A percentile compares a stretch with the other conserved stretches of the same genome.
phyloP scores from a whole-genome alignment of 768 basidiomycete genomes.

The Russula ochroleuca region DNA sequence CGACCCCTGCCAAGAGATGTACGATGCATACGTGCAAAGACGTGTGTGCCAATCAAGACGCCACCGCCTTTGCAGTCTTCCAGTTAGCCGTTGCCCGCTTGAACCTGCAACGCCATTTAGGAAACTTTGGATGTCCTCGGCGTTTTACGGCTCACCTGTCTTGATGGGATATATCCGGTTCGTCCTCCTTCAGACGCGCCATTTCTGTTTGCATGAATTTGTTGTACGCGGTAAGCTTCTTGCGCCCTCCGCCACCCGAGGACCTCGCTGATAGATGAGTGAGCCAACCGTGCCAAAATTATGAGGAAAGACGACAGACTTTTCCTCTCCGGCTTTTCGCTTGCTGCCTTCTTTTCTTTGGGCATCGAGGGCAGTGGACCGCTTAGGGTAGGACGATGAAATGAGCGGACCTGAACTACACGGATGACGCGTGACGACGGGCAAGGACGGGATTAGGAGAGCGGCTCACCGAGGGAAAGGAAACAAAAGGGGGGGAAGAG shows the following conservation, averaged over 20 bases:
- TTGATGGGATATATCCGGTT: conserved; percentile 68
- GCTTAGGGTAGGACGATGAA: background rate
- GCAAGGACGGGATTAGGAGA: background rate
- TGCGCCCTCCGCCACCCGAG: conserved; percentile 49
- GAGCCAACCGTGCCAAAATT: conserved; percentile 13
- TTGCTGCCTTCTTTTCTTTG: conserved; percentile 26
- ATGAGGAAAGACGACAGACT: conserved; percentile 5
- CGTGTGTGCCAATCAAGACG: conserved; percentile 13
- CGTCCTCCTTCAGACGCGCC: conserved; percentile 69
- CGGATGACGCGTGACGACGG: background rate
- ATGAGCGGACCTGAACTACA: conserved; percentile 3
- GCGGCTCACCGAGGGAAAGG: conserved; percentile 5
- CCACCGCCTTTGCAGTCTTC: conserved; percentile 44
- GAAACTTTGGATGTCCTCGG: background rate
- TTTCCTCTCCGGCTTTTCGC: conserved; percentile 28
- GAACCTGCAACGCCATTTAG: conserved; percentile 44
- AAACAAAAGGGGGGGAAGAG: conserved; percentile 12
- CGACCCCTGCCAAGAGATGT: background rate
- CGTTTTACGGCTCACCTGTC: conserved; percentile 51
- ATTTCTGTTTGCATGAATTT: conserved; percentile 79
- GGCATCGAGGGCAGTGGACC: conserved; percentile 19
- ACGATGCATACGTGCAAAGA: conserved; percentile 6
- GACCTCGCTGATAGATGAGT: conserved; percentile 44
- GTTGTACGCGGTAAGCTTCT: conserved; percentile 68
- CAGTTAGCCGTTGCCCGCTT: conserved; percentile 72